Percentiles rank a stretch among this genome's conserved stretches.
Evolutionary conservation across 2,329 filamentous ascomycete genomes (phyloP).

Genomic region (Pestalotiopsis fici): DNA sequence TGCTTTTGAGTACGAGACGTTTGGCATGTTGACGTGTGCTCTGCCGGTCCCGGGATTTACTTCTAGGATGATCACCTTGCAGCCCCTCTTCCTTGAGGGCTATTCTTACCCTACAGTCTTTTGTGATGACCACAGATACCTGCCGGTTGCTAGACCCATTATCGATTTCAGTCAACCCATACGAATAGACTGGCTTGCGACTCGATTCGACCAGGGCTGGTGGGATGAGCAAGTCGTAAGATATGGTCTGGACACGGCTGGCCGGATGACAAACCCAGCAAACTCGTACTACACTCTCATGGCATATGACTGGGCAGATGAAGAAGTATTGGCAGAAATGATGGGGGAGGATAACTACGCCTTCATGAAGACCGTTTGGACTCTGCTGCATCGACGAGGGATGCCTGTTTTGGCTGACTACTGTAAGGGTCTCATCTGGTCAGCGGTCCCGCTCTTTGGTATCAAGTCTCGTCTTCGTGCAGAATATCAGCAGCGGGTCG

Average conservation of each 20-base stretch:
- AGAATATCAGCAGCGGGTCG: background rate
- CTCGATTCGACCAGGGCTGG: conserved; percentile 25
- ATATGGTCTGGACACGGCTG: conserved; percentile 19
- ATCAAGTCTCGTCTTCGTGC: background rate
- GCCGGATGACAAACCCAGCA: conserved; percentile 8
- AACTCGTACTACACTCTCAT: background rate
- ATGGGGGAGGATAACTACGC: background rate
- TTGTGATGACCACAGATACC: background rate
- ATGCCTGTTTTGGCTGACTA: conserved; percentile 13
- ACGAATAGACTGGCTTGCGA: conserved; percentile 17
- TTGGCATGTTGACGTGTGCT: background rate
- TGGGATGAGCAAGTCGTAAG: conserved; percentile 20
- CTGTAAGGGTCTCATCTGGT: background rate
- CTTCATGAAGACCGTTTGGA: conserved; percentile 13
- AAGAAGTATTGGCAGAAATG: background rate
- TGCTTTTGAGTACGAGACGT: conserved; percentile 10
- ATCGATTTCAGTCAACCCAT: conserved; percentile 16
- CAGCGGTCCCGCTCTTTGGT: background rate
- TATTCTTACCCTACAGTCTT: conserved; percentile 9
- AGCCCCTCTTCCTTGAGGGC: conserved; percentile 7
- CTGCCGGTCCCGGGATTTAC: background rate
- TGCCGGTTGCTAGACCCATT: background rate
- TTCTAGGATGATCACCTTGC: background rate
- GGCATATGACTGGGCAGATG: background rate
- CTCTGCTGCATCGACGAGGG: conserved; percentile 3